Percentiles rank a stretch among this genome's conserved stretches.
Conservation (phyloP, 192 early-diverging fungal genomes). For the Funneliformis mosseae region DNA sequence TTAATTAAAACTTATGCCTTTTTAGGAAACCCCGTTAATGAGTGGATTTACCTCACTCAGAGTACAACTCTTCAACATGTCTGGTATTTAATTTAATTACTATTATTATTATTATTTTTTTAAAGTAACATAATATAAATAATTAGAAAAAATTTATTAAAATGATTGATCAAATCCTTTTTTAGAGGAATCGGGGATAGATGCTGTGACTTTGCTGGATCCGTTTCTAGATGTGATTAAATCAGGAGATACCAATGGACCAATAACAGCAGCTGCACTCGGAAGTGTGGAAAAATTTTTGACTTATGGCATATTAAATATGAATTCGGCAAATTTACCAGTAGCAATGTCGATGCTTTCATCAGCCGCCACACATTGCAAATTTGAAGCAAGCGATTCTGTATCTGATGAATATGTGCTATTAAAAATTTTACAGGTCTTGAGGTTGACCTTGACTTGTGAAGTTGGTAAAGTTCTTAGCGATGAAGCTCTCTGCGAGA, state of each 20-base stretch:
- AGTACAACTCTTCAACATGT: constrained; percentile 54
- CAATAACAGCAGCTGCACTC: constrained; percentile 91
- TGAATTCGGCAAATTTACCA: constrained; percentile 65
- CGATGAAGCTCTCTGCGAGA: constrained; percentile 94
- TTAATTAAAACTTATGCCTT: not conserved
- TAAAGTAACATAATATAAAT: not conserved
- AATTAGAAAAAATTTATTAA: not conserved
- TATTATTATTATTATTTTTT: not conserved
- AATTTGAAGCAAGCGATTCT: constrained; percentile 93
- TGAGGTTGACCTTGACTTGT: constrained; percentile 76
- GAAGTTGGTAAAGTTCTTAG: constrained; percentile 68
- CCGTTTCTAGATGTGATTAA: constrained; percentile 94
- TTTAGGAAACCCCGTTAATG: constrained; percentile 69
- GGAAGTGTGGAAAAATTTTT: constrained; percentile 89
- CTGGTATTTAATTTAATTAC: constrained; percentile 42
- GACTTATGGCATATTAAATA: constrained; percentile 73
- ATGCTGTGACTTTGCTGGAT: constrained; percentile 72
- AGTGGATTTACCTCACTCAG: constrained; percentile 67
- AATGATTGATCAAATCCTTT: not conserved
- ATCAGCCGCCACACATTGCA: constrained; percentile 89
- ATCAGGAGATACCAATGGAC: constrained; percentile 91
- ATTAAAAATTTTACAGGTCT: constrained; percentile 81
- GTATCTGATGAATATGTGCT: constrained; percentile 95
- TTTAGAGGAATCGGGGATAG: constrained; percentile 63
- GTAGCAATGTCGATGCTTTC: constrained; percentile 72